Conservation (phyloP, 768 basidiomycete genomes). For the Boletus subcaerulescens region DNA sequence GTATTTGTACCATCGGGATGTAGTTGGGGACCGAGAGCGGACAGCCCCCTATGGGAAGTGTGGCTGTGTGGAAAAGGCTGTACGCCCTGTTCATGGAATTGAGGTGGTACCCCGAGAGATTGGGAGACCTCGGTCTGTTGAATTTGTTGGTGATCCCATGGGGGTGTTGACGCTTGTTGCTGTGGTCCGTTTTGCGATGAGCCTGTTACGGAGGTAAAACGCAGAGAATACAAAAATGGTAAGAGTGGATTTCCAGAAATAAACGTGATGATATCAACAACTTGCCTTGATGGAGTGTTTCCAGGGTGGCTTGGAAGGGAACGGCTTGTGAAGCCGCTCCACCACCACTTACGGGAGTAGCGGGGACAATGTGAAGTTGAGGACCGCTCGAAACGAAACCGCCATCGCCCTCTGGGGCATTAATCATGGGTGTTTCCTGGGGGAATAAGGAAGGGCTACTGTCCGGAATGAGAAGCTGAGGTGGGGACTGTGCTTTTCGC, state of each 20-base stretch:
- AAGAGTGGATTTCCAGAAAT: slow-evolving; percentile 33
- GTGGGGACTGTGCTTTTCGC: slow-evolving; percentile 64
- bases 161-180: slow-evolving; percentile 33
- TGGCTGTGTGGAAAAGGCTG: slow-evolving; percentile 36
- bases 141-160: slow-evolving; percentile 37
- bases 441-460: slow-evolving; percentile 42
- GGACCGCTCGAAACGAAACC: slow-evolving; percentile 49
- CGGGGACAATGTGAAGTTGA: slow-evolving; percentile 75
- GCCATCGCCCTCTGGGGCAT: slow-evolving; percentile 59
- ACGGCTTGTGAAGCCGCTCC: slow-evolving; percentile 44
- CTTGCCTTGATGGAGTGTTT: slow-evolving; percentile 55
- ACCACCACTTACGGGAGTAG: slow-evolving; percentile 72
- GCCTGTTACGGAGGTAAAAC: slow-evolving; percentile 30
- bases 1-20: slow-evolving; percentile 37
- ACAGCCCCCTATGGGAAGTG: slow-evolving; percentile 36
- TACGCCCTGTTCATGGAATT: slow-evolving; percentile 28
- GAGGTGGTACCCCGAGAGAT: slow-evolving; percentile 28
- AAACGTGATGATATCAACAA: slow-evolving; percentile 31
- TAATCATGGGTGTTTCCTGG: slow-evolving; percentile 50
- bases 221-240: slow-evolving; percentile 24
- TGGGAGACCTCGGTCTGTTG: slow-evolving; percentile 31
- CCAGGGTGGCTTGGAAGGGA: slow-evolving; percentile 51
- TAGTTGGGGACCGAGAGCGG: slow-evolving; percentile 30
- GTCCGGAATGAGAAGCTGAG: slow-evolving; percentile 57
- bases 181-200: slow-evolving; percentile 32